phyloP scores from a whole-genome alignment of 208 protist species.

The Borovskyia barvae region DNA sequence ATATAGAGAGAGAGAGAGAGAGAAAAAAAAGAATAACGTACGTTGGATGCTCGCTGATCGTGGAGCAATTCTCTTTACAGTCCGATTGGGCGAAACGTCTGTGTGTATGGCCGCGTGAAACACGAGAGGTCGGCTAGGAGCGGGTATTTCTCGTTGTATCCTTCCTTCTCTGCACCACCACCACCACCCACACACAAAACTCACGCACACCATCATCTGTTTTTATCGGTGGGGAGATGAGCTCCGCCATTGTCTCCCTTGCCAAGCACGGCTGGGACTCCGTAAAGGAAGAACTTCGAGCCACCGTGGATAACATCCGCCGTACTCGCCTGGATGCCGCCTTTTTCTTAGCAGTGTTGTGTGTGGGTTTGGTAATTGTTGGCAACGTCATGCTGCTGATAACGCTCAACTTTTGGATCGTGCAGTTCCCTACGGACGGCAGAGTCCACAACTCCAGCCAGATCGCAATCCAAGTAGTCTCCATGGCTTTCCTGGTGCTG shows the following conservation, averaged over 20 bases:
- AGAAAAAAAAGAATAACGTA: too few species aligned
- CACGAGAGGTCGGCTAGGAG: too few species aligned
- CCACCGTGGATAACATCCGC: constrained; percentile 38
- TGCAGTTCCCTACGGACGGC: constrained; percentile 35
- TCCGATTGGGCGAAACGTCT: too few species aligned
- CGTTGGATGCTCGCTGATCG: too few species aligned
- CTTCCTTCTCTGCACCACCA: too few species aligned
- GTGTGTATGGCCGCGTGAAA: too few species aligned
- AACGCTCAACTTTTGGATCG: constrained; percentile 76
- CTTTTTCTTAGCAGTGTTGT: constrained; percentile 68
- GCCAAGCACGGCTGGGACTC: constrained; percentile 8
- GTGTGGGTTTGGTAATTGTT: constrained; percentile 59
- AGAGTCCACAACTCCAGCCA: constrained; percentile 44
- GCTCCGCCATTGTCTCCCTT: constrained; percentile 1
- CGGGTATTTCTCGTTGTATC: too few species aligned
- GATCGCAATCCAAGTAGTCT: constrained; percentile 74
- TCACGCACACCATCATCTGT: too few species aligned
- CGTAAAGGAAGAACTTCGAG: constrained; percentile 25
- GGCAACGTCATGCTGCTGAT: constrained; percentile 81
- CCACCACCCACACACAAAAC: too few species aligned
- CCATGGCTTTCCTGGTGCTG: constrained; percentile 46
- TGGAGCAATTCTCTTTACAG: too few species aligned
- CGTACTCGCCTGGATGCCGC: constrained; percentile 22
- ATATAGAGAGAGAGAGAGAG: too few species aligned
- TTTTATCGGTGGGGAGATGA: too few species aligned